Conservation (phyloP, 495 filamentous ascomycete species). For the Ascodesmis nigricans region DNA sequence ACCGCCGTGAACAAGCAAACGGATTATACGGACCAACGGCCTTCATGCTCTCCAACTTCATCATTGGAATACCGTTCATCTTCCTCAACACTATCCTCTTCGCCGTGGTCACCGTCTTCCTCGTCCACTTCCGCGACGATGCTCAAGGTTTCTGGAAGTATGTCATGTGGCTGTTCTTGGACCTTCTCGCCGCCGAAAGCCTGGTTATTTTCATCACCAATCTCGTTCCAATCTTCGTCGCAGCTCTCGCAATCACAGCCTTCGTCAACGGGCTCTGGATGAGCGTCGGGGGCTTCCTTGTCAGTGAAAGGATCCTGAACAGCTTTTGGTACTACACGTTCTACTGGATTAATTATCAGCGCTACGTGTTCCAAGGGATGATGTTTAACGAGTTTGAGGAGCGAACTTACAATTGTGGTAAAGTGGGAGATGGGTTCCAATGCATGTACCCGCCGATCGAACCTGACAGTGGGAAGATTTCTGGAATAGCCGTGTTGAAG, state of each 20-base stretch:
- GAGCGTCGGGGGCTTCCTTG: conserved; percentile 60
- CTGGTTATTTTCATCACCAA: conserved; percentile 54
- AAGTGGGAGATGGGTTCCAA: conserved; percentile 26
- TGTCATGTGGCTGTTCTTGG: conserved; percentile 72
- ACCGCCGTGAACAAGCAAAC: conserved; percentile 57
- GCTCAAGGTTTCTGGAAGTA: conserved; percentile 50
- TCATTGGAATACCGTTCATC: conserved; percentile 59
- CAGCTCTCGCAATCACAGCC: conserved; percentile 49
- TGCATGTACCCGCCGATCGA: conserved; percentile 50
- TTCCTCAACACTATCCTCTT: conserved; percentile 55
- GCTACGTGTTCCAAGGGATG: conserved; percentile 75
- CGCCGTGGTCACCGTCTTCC: conserved; percentile 55
- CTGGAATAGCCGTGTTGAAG: conserved; percentile 42
- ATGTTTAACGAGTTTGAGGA: conserved; percentile 64
- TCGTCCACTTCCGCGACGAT: conserved; percentile 48
- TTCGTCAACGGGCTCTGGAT: conserved; percentile 80
- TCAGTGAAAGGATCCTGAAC: conserved; percentile 46
- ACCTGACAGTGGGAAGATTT: conserved; percentile 40
- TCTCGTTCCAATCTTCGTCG: conserved; percentile 55
- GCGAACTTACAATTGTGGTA: conserved; percentile 36
- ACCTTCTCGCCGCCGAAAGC: conserved; percentile 58
- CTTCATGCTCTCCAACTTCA: conserved; percentile 56
- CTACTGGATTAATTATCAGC: conserved; percentile 47
- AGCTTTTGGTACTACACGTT: conserved; percentile 70
- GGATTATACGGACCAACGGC: conserved; percentile 52